These are phyloP conservation scores for Bipolaris zeicola DNA, from an alignment of 2,329 filamentous ascomycete genomes.

Conservation along the genomic window DNA sequence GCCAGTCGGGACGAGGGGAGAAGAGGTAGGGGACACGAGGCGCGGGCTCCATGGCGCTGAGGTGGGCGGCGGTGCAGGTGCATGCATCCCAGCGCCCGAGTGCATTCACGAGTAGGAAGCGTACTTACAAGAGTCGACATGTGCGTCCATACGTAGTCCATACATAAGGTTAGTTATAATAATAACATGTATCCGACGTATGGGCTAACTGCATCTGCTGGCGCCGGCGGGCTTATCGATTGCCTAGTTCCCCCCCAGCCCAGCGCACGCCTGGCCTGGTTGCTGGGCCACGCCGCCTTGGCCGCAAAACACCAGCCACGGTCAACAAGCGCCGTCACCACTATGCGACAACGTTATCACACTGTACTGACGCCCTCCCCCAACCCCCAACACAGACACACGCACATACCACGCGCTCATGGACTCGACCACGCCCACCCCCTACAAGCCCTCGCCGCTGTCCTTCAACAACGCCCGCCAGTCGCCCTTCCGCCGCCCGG, in stretches of 20 bases:
- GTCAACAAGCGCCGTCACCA: constrained; percentile 1
- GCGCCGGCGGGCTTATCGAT: constrained; percentile 6
- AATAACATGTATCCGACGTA: background rate
- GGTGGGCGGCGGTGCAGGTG: background rate
- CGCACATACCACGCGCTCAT: background rate
- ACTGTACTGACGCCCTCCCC: constrained; percentile 2
- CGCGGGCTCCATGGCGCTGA: background rate
- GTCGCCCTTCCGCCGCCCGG: constrained; percentile 53
- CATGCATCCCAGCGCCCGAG: background rate
- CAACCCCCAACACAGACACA: background rate
- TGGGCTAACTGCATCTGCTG: background rate
- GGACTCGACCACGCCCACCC: constrained; percentile 44
- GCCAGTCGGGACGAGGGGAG: background rate
- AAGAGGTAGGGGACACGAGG: background rate
- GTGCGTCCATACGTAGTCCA: too few species aligned
- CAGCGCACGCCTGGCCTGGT: background rate
- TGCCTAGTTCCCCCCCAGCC: background rate
- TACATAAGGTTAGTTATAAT: background rate
- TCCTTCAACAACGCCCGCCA: constrained; percentile 53
- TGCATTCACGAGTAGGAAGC: background rate
- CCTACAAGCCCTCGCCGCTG: constrained; percentile 51
- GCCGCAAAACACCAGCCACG: constrained; percentile 8
- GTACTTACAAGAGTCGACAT: too few species aligned
- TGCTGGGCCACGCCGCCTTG: constrained; percentile 8
- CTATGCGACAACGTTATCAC: background rate